Percentiles rank a stretch among this genome's conserved stretches.
These are phyloP conservation scores for Bothriochloa decipiens DNA, from an alignment of 176 grass and related monocot genomes.

Conservation along the genomic window DNA sequence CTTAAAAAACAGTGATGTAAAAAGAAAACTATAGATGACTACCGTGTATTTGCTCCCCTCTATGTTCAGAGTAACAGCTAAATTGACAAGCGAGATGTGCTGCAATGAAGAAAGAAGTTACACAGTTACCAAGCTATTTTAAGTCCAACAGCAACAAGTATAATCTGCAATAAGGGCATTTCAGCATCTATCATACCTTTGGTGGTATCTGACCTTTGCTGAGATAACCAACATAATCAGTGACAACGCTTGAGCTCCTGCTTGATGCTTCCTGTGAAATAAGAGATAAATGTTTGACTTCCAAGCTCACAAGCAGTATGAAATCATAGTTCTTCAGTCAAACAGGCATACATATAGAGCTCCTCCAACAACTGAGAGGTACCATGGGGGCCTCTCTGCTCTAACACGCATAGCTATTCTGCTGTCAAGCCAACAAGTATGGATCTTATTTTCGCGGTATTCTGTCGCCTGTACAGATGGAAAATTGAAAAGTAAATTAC, in stretches of 20 bases:
- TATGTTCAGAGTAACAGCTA: slow-evolving; percentile 87
- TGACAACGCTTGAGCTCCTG: slow-evolving; percentile 80
- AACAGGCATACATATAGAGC: slow-evolving; percentile 81
- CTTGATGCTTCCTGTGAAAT: slow-evolving; percentile 89
- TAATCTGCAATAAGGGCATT: slow-evolving; percentile 38
- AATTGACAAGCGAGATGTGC: slow-evolving; percentile 99
- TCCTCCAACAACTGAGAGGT: slow-evolving; percentile 97
- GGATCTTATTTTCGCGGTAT: slow-evolving; percentile 96
- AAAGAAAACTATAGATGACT: slow-evolving; percentile 52
- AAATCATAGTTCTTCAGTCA: slow-evolving; percentile 34
- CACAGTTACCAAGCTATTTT: slow-evolving; percentile 28
- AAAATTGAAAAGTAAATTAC: slow-evolving; percentile 29
- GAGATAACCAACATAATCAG: slow-evolving; percentile 94
- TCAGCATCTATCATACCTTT: slow-evolving; percentile 68
- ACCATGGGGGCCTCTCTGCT: slow-evolving; percentile 99
- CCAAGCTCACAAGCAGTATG: slow-evolving; percentile 25
- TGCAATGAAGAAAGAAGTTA: slow-evolving; percentile 55
- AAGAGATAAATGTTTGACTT: slow-evolving; percentile 43
- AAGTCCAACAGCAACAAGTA: slow-evolving; percentile 21
- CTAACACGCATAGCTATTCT: slow-evolving; percentile 99
- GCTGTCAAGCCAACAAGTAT: slow-evolving; percentile 97
- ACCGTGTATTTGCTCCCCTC: slow-evolving; percentile 98
- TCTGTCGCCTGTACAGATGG: slow-evolving; percentile 62
- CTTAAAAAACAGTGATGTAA: slow-evolving; percentile 30
- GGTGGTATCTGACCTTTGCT: slow-evolving; percentile 99